phyloP scores from a whole-genome alignment of 169 alveolate genomes.

The Plasmodium gaboni region DNA sequence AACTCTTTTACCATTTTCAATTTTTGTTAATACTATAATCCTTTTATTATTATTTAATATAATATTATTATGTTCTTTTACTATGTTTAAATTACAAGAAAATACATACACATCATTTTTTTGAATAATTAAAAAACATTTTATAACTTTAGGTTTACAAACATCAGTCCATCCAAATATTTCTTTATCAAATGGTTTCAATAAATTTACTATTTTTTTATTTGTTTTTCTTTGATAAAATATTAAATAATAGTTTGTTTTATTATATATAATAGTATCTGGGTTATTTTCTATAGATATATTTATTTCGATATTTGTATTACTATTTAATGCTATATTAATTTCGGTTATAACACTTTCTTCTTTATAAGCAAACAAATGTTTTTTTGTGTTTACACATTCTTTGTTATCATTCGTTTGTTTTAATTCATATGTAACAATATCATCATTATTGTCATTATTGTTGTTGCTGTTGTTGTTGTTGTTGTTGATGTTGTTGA shows the following conservation, averaged over 20 bases:
- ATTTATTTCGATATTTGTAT: constrained; percentile 53
- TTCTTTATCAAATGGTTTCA: constrained; percentile 49
- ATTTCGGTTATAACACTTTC: constrained; percentile 51
- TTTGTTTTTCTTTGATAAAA: constrained; percentile 61
- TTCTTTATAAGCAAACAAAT: constrained; percentile 13
- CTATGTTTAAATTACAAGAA: constrained; percentile 42
- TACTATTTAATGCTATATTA: constrained; percentile 30
- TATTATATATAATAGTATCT: constrained; percentile 42
- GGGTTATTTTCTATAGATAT: constrained; percentile 53
- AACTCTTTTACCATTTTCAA: constrained; percentile 65
- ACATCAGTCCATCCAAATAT: constrained; percentile 65
- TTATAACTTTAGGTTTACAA: constrained; percentile 36
- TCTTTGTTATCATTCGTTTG: too few relatives aligned
- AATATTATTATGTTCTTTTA: constrained; percentile 49
- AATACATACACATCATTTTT: constrained; percentile 39
- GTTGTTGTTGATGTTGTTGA: too few relatives aligned
- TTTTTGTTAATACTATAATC: constrained; percentile 44
- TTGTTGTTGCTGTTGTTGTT: too few relatives aligned
- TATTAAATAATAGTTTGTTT: constrained; percentile 42
- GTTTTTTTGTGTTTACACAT: neutral
- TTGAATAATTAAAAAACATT: constrained; percentile 33
- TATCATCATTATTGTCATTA: too few relatives aligned
- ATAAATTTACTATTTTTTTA: constrained; percentile 36
- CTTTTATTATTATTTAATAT: constrained; percentile 27
- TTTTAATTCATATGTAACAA: too few relatives aligned